Evolutionary conservation across 495 filamentous ascomycete species (phyloP).

Genomic region (Hypoxylon fuscum): DNA sequence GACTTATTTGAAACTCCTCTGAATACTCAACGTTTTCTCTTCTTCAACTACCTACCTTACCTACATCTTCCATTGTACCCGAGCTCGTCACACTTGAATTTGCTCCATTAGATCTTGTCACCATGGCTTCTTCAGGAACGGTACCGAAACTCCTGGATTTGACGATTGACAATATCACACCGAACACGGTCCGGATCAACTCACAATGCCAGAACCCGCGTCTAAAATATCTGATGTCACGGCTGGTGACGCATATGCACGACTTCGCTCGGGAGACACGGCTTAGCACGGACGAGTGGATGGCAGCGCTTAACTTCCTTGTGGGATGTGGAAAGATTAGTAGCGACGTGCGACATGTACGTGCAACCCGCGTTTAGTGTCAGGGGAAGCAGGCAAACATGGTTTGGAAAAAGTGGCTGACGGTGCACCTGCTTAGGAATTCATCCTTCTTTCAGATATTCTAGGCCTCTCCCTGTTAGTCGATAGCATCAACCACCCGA

Average conservation of each 20-base stretch:
- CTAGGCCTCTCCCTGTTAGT: slow-evolving; percentile 90
- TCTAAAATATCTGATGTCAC: slow-evolving; percentile 75
- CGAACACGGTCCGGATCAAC: slow-evolving; percentile 78
- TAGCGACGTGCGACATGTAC: slow-evolving; percentile 72
- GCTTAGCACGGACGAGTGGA: slow-evolving; percentile 83
- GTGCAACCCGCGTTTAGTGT: slow-evolving; percentile 27
- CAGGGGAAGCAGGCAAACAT: not conserved
- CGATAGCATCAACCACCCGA: slow-evolving; percentile 92
- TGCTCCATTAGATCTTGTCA: not conserved
- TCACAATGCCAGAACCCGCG: slow-evolving; percentile 71
- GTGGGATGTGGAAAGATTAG: slow-evolving; percentile 78
- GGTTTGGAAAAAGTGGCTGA: slow-evolving; percentile 1
- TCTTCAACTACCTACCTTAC: not conserved
- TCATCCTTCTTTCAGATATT: slow-evolving; percentile 92
- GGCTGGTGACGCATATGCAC: slow-evolving; percentile 81
- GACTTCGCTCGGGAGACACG: slow-evolving; percentile 85
- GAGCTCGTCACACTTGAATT: not conserved
- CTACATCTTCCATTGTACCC: not conserved
- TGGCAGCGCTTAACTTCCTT: slow-evolving; percentile 74
- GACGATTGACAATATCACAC: slow-evolving; percentile 84
- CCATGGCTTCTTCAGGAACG: slow-evolving; percentile 17
- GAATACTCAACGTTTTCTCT: not conserved
- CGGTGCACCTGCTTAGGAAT: slow-evolving; percentile 67
- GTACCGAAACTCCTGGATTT: slow-evolving; percentile 68
- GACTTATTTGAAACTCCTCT: slow-evolving; percentile 1